Base-by-base conservation (phyloP, 805 yeast species). In the Wickerhamomyces kurtzmanii region DNA sequence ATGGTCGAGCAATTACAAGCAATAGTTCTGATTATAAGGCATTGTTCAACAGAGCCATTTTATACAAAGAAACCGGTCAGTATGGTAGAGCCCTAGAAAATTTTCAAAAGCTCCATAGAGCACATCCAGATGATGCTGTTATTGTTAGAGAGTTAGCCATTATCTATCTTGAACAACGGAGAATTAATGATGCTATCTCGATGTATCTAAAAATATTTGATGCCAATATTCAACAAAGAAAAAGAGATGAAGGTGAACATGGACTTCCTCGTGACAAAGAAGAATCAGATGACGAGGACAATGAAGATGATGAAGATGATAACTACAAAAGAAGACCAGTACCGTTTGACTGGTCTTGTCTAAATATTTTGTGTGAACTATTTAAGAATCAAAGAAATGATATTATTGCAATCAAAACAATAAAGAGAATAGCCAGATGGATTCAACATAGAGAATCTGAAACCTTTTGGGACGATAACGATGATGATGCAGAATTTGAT, bases 401-500 rank as follows among this genome's bases (percentile, higher is more conserved):
- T 64, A 49, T 49, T 8, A 58, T 68, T 8, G 91, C 87, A 1
- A 66, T 85, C 12, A 68, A 65, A 31, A 62, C 75, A 1, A 67
- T 85, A 18, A 80, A 80, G 40, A 57, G 66, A 17, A 79, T 82
- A 8, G 71, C 94, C 0, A 60, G 98, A 36, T 86, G 94, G 91
- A 68, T 89, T 11, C 85, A 79, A 33, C 60, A 59, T 10, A 67
- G 98, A 37, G 72, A 64, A 22, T 57, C 33, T n/a, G 68, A 64
- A 38, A 42, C 46, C 0, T 63, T 62, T 36, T 63, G 69, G 69
- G 63, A 62, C 24, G 59, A 54, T 29, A 47, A 44, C 4, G 57
- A 55, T 11, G 76, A 75, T 37, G 97, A 89, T 49, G 57, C 82
- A 0, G 97, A 89, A 51, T 89, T 79, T 54, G 96, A 89, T 49